A percentile compares a stretch with the other conserved stretches of the same genome.
Evolutionary conservation across 352 stramenopile species (phyloP).

Genomic region (Phytophthora agathidicida): DNA sequence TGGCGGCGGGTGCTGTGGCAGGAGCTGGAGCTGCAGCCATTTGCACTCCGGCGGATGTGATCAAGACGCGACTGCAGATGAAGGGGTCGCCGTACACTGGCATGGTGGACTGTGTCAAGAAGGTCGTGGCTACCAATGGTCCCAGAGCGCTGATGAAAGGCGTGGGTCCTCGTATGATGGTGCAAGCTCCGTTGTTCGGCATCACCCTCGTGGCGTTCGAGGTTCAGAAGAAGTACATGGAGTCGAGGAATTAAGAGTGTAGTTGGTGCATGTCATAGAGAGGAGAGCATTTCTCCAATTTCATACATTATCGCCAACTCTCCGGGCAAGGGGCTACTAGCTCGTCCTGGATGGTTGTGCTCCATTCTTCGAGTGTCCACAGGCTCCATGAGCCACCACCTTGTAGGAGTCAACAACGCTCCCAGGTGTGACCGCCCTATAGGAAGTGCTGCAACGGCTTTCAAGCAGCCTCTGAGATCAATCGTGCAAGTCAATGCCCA

Average conservation of each 20-base stretch:
- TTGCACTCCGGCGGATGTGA: constrained; percentile 80
- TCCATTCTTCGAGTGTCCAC: constrained; percentile 13
- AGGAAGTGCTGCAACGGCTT: too few relatives aligned
- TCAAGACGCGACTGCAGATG: constrained; percentile 91
- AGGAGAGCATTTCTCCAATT: constrained; percentile 3
- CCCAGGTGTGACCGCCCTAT: too few relatives aligned
- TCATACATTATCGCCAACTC: constrained; percentile 18
- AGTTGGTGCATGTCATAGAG: too few relatives aligned
- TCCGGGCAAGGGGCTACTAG: background rate
- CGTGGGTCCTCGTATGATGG: constrained; percentile 84
- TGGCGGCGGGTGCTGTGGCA: constrained; percentile 66
- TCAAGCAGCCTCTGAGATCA: too few relatives aligned
- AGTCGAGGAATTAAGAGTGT: constrained; percentile 47
- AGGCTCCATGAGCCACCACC: background rate
- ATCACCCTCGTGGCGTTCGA: constrained; percentile 89
- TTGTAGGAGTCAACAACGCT: too few relatives aligned
- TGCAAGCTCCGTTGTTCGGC: constrained; percentile 85
- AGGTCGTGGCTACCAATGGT: constrained; percentile 80
- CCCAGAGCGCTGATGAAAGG: constrained; percentile 88
- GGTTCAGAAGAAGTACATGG: constrained; percentile 90
- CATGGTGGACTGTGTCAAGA: constrained; percentile 83
- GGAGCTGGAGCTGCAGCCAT: constrained; percentile 68
- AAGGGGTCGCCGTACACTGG: constrained; percentile 80
- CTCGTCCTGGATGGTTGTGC: constrained; percentile 20
- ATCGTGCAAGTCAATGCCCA: too few relatives aligned